phyloP scores from a whole-genome alignment of 2,329 filamentous ascomycete species.

The Claviceps africana region DNA sequence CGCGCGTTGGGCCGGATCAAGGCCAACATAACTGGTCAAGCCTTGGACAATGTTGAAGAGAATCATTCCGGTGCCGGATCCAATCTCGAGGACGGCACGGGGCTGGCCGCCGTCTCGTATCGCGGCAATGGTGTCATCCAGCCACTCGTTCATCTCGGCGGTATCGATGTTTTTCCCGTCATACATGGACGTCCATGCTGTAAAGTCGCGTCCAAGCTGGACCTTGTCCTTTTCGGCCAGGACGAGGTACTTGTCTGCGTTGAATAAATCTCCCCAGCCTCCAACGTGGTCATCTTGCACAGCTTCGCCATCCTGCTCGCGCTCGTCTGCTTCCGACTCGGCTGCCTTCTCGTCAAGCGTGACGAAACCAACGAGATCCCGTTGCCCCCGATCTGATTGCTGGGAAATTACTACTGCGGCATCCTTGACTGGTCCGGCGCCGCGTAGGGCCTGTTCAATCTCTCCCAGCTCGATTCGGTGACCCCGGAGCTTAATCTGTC shows the following conservation, averaged over 20 bases:
- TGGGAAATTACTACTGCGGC: conserved; percentile 7
- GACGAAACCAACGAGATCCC: not conserved
- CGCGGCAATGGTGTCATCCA: conserved; percentile 15
- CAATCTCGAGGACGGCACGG: conserved; percentile 14
- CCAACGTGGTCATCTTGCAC: not conserved
- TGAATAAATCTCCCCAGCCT: not conserved
- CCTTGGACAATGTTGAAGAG: conserved; percentile 14
- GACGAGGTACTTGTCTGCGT: not conserved
- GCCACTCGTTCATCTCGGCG: conserved; percentile 19
- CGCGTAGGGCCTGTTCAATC: conserved; percentile 13
- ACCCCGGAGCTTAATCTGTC: conserved; percentile 18
- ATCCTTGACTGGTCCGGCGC: conserved; percentile 7
- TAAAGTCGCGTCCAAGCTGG: conserved; percentile 14
- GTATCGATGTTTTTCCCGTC: conserved; percentile 14
- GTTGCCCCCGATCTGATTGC: not conserved
- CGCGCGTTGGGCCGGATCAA: conserved; percentile 14
- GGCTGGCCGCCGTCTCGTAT: conserved; percentile 8
- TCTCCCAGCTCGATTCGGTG: conserved; percentile 17
- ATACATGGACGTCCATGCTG: conserved; percentile 20
- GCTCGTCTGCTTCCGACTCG: not conserved
- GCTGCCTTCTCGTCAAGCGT: not conserved
- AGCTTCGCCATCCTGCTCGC: not conserved
- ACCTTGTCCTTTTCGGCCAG: conserved; percentile 3
- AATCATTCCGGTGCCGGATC: conserved; percentile 19
- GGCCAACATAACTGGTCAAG: conserved; percentile 13